Base-by-base conservation (phyloP, 257 asterid species). In the Solanum sitiens region DNA sequence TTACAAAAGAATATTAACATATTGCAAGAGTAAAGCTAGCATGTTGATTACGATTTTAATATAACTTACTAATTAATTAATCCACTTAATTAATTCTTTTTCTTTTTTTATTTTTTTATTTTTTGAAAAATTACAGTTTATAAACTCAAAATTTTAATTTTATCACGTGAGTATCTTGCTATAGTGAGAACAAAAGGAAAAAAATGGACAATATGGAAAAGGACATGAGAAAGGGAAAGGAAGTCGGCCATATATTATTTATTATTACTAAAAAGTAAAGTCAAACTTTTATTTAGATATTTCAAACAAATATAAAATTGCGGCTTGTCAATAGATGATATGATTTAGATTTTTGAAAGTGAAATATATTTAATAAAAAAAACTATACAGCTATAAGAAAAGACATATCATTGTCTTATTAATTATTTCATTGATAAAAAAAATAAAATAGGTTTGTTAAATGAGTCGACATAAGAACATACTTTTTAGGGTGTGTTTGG, bases 31-130 rank as follows among this genome's bases (percentile, higher is more conserved):
- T 2, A 1, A 47, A 47, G 2, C 56, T 14, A 47, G 6, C 30
- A 27, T 27, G 30, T 14, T 6, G 20, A 47, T 47, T 63, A 63
- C 6, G 12, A 63, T 4, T 63, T 10, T 10, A 11, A 23, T 1
- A 63, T 50, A 16, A 15, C 61, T 5, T 9, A 23, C 30, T 10
- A 23, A 63, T 10, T 63, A 23, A 4, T 4, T 23, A 63, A 23
- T 63, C 13, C 7, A 63, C 7, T 4, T 10, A 63, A 63, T 63
- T 10, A 63, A 63, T 63, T 9, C n/a, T 18, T 53, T 1, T 13
- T 45, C 0, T 45, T 45, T 1, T 4, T 0, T 13, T 0, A 13
- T 47, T 1, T 14, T 4, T 42, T 14, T 6, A n/a, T 13, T 5
- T 50, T 50, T 50, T 47, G 2, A 14, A 47, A 7, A 9, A 18